Evolutionary conservation across 2,329 filamentous ascomycete species (phyloP), one percentile per base, ranked within the genome.

Genomic region (Aspergillus vadensis): DNA sequence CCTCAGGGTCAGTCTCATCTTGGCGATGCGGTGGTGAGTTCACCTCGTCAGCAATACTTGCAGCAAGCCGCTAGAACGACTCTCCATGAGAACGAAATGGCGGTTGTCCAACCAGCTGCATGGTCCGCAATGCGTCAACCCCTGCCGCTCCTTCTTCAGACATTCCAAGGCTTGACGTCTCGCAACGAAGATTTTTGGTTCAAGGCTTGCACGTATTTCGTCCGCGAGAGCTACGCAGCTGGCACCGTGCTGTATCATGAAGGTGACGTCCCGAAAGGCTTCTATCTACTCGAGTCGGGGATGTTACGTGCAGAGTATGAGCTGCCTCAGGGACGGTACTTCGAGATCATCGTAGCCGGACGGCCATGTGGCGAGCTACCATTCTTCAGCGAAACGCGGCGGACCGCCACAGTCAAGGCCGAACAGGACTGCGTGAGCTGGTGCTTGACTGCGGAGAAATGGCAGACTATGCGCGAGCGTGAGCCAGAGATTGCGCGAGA

Each of bases 181-280:
- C 88, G 91, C 74, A 95, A 94, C 71, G 92, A 97, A 75, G 93
- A 97, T 75, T 98, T 98, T 74, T 99, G 95, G 95, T 94, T 93
- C 76, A 86, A 86, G 1, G 88, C 88, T 0, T 86, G 86, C 4
- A 81, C 85, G 0, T 98, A 90, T 78, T 97, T 99, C 72, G 78
- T 81, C 41, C 86, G 86, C 48, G 85, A 85, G 63, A 86, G 89
- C 62, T 91, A 89, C 64, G 67, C 82, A 0, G 83, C 87, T 0
- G 92, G 91, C 3, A 88, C 88, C 0, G 81, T 91, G 3, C 80
- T 99, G 2, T 99, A 94, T 77, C 83, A 85, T 4, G 86, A 90
- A 39, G 92, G 92, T 61, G 89, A 97, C 67, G 71, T 81, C 1
- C 89, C 95, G 0, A 85, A 88, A 30, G 92, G 89, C 3, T 98